phyloP scores from a whole-genome alignment of 768 basidiomycete species.

The Suillus subluteus region DNA sequence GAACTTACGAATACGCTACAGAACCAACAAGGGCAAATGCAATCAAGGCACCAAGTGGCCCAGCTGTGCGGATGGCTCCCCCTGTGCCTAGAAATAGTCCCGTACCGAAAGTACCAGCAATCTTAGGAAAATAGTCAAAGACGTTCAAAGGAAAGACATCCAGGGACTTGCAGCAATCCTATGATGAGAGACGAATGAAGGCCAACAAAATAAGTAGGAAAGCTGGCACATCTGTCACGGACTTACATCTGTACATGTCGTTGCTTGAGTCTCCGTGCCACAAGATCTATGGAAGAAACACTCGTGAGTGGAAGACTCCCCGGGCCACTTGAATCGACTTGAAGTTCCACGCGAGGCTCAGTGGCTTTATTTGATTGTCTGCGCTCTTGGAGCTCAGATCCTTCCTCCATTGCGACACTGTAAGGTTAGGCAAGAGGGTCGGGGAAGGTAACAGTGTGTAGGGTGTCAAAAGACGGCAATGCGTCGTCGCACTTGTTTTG shows the following conservation, averaged over 20 bases:
- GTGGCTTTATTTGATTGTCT: background rate
- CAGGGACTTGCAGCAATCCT: conserved; percentile 62
- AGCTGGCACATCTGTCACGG: background rate
- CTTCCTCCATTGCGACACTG: background rate
- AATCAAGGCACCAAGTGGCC: conserved; percentile 68
- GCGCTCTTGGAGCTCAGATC: background rate
- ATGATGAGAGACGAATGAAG: conserved; percentile 4
- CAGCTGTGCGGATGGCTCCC: conserved; percentile 58
- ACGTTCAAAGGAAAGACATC: background rate
- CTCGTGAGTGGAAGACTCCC: conserved; percentile 22
- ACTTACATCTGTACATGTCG: conserved; percentile 78
- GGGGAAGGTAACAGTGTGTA: background rate
- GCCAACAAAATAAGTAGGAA: background rate
- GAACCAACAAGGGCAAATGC: conserved; percentile 67
- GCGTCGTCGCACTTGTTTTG: background rate
- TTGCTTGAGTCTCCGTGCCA: conserved; percentile 73
- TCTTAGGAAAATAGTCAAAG: conserved; percentile 36
- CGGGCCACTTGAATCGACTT: background rate
- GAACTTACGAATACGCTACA: conserved; percentile 60
- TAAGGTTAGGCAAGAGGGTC: background rate
- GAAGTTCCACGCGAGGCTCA: background rate
- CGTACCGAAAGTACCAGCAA: conserved; percentile 76
- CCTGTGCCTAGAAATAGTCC: conserved; percentile 77
- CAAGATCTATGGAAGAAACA: conserved; percentile 63
- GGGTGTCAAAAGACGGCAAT: background rate